phyloP scores from a whole-genome alignment of 108 stramenopile species.

The Nannochloropsis gaditana region DNA sequence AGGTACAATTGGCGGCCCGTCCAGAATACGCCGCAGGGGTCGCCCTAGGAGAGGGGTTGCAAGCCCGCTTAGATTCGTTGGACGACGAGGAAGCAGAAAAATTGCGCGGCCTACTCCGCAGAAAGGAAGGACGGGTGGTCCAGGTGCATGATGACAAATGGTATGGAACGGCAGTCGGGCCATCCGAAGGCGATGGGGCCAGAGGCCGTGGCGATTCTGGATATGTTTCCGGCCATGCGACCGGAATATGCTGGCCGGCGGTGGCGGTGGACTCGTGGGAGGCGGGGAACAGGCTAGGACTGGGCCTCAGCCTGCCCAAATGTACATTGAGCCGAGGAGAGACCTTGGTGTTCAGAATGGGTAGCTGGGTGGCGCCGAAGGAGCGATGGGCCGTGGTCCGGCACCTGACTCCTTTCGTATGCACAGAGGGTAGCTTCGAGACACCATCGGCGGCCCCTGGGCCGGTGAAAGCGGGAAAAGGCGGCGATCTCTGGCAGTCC shows the following conservation, averaged over 20 bases:
- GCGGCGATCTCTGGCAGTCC: not conserved
- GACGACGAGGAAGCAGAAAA: not conserved
- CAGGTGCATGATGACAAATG: not conserved
- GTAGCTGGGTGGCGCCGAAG: not conserved
- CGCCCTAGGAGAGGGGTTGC: not conserved
- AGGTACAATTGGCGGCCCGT: not conserved
- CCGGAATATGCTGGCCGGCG: not conserved
- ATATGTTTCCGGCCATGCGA: not conserved
- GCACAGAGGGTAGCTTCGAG: not conserved
- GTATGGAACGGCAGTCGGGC: not conserved
- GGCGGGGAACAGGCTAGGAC: not conserved
- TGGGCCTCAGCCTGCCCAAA: not conserved
- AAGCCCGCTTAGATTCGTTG: not conserved
- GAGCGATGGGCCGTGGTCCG: not conserved
- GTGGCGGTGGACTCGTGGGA: slow-evolving; percentile 19
- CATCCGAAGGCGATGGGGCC: not conserved
- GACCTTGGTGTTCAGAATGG: not conserved
- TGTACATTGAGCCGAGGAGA: not conserved
- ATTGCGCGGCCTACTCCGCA: not conserved
- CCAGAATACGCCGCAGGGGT: slow-evolving; percentile 2
- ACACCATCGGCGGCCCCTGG: not conserved
- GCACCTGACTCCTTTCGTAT: not conserved
- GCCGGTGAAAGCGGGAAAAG: slow-evolving; percentile 3
- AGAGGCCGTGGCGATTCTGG: not conserved
- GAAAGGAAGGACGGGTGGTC: not conserved